Percentiles rank a stretch among this genome's conserved stretches.
These are phyloP conservation scores for Bonia amplexicaulis DNA, from an alignment of 176 grass and related monocot species.

Conservation along the genomic window DNA sequence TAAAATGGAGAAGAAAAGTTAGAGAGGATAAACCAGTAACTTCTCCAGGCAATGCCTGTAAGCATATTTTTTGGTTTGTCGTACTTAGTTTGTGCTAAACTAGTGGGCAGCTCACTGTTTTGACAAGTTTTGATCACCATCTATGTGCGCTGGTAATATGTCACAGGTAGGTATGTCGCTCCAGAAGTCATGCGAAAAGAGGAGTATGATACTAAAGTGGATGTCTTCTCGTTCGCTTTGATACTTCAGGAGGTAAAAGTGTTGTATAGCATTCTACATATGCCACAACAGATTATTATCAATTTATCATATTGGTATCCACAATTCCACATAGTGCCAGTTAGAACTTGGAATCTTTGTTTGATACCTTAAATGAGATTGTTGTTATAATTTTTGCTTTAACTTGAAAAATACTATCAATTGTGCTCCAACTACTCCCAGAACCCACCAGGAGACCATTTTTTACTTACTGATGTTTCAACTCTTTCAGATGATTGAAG, in stretches of 20 bases:
- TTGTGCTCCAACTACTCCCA: neutral
- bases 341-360: neutral
- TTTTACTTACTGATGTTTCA: conserved; percentile 9
- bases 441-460: neutral
- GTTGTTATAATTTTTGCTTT: conserved; percentile 9
- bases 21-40: conserved; percentile 65
- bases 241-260: conserved; percentile 83
- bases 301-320: neutral
- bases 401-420: neutral
- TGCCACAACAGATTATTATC: neutral
- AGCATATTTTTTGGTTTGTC: conserved; percentile 22
- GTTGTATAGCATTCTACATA: conserved; percentile 6
- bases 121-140: neutral
- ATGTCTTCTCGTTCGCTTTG: conserved; percentile 94
- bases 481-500: conserved; percentile 91
- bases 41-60: conserved; percentile 72
- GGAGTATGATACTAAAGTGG: conserved; percentile 90
- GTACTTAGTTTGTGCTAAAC: neutral
- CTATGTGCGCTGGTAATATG: conserved; percentile 2
- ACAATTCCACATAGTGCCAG: neutral
- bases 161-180: conserved; percentile 87
- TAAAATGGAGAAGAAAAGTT: conserved; percentile 76
- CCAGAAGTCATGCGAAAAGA: conserved; percentile 83
- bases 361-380: neutral
- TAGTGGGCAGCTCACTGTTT: neutral